A percentile compares a stretch with the other conserved stretches of the same genome.
phyloP scores from a whole-genome alignment of 1,284 basidiomycete genomes.

The Heliocybe sulcata region DNA sequence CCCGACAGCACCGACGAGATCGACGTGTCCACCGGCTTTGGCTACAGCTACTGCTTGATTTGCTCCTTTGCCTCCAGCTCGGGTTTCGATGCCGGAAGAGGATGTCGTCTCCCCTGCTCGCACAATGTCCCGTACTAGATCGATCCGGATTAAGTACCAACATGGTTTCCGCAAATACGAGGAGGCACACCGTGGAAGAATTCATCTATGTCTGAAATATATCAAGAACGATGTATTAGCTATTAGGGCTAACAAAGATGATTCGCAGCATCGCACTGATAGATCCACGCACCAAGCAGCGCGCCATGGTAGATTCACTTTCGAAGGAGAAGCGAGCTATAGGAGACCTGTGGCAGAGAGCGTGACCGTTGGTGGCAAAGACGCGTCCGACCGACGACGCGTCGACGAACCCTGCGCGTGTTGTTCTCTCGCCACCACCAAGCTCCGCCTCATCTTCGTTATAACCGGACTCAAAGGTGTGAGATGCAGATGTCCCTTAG shows the following conservation, averaged over 20 bases:
- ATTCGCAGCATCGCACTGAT: constrained; percentile 34
- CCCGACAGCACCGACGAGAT: constrained; percentile 39
- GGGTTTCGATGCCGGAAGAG: constrained; percentile 35
- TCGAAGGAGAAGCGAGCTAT: neutral
- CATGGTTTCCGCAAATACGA: neutral
- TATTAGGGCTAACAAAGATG: neutral
- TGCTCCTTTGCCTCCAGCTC: constrained; percentile 50
- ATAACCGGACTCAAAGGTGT: too few relatives aligned
- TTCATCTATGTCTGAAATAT: constrained; percentile 42
- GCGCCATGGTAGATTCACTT: constrained; percentile 1
- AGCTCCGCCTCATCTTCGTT: too few relatives aligned
- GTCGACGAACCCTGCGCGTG: neutral
- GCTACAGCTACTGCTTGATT: constrained; percentile 52
- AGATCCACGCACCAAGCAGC: constrained; percentile 43
- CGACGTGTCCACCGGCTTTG: constrained; percentile 34
- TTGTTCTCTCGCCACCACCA: neutral
- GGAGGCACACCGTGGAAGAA: constrained; percentile 41
- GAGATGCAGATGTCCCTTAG: neutral
- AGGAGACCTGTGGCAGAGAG: neutral
- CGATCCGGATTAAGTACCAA: neutral
- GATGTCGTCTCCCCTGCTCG: constrained; percentile 51
- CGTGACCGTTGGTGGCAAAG: neutral
- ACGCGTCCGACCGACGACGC: neutral
- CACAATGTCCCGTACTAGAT: constrained; percentile 39
- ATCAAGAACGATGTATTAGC: neutral